phyloP scores from a whole-genome alignment of 768 basidiomycete genomes.

The Leucocoprinus leucothites region DNA sequence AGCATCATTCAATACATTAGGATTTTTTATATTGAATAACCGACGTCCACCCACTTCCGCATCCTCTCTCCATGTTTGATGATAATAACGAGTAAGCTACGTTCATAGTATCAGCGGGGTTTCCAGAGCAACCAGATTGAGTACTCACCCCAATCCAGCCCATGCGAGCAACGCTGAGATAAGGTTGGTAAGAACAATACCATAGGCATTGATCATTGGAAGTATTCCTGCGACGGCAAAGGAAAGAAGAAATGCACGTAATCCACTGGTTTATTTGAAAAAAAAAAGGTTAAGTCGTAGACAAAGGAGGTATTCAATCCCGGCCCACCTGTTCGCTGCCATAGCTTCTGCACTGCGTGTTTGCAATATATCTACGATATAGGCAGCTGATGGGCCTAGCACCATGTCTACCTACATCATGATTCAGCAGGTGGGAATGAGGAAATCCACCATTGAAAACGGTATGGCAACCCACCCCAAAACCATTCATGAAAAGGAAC shows the following conservation, averaged over 20 bases:
- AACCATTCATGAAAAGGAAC: no score
- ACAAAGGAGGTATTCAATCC: not conserved
- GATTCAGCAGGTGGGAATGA: no score
- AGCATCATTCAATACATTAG: no score
- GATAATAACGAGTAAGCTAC: conserved; percentile 49
- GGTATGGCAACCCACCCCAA: no score
- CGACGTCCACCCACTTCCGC: conserved; percentile 55
- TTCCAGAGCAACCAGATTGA: not conserved
- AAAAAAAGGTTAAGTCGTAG: no score
- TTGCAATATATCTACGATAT: conserved; percentile 60
- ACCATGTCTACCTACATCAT: conserved; percentile 52
- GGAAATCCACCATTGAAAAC: no score
- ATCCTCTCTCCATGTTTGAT: conserved; percentile 56
- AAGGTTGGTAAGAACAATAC: conserved; percentile 45
- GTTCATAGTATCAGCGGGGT: conserved; percentile 4
- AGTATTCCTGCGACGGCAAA: conserved; percentile 42
- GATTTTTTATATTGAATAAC: conserved; percentile 45
- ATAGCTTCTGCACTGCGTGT: conserved; percentile 57
- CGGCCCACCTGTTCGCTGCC: conserved; percentile 51
- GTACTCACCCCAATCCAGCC: conserved; percentile 49
- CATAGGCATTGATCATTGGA: conserved; percentile 50
- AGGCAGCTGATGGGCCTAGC: conserved; percentile 52
- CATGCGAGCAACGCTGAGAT: conserved; percentile 42
- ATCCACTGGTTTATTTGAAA: conserved; percentile 40
- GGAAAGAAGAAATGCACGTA: conserved; percentile 42